These are phyloP conservation scores for Lactarius sanguifluus DNA, from an alignment of 768 basidiomycete species.

Conservation along the genomic window DNA sequence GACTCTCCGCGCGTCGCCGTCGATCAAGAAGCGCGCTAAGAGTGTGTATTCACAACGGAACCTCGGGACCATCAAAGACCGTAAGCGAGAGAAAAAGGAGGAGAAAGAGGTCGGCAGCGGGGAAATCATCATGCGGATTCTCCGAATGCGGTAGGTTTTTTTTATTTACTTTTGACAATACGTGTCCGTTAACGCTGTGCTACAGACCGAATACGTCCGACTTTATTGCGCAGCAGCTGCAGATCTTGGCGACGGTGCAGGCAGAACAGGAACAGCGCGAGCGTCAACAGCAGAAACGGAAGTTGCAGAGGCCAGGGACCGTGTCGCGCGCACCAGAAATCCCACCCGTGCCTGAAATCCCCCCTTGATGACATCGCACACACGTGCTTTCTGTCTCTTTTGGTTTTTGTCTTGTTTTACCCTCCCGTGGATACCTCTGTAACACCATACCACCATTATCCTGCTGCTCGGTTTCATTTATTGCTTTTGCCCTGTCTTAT, in stretches of 20 bases:
- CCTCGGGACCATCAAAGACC: slow-evolving; percentile 91
- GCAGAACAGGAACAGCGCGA: slow-evolving; percentile 77
- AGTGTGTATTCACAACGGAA: slow-evolving; percentile 91
- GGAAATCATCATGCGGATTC: slow-evolving; percentile 91
- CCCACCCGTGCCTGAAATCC: slow-evolving; percentile 35
- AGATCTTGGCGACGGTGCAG: slow-evolving; percentile 79
- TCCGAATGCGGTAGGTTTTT: slow-evolving; percentile 83
- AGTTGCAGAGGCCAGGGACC: slow-evolving; percentile 53
- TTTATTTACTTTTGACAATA: background rate
- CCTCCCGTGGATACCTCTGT: slow-evolving; percentile 33
- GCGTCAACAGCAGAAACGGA: slow-evolving; percentile 57
- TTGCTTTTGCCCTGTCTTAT: slow-evolving; percentile 9
- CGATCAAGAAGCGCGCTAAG: slow-evolving; percentile 87
- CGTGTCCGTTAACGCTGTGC: background rate
- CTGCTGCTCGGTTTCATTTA: slow-evolving; percentile 9
- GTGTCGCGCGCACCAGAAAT: slow-evolving; percentile 33
- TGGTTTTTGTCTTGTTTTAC: background rate
- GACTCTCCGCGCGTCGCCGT: slow-evolving; percentile 67
- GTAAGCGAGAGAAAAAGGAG: slow-evolving; percentile 89
- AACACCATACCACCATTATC: slow-evolving; percentile 35
- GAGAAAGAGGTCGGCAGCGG: slow-evolving; percentile 71
- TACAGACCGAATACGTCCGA: slow-evolving; percentile 74
- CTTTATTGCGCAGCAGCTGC: slow-evolving; percentile 84
- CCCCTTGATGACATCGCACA: slow-evolving; percentile 2
- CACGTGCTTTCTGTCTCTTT: background rate